These are phyloP conservation scores for Eucalyptus camaldulensis DNA, from an alignment of 345 rosid genomes.

Conservation along the genomic window DNA sequence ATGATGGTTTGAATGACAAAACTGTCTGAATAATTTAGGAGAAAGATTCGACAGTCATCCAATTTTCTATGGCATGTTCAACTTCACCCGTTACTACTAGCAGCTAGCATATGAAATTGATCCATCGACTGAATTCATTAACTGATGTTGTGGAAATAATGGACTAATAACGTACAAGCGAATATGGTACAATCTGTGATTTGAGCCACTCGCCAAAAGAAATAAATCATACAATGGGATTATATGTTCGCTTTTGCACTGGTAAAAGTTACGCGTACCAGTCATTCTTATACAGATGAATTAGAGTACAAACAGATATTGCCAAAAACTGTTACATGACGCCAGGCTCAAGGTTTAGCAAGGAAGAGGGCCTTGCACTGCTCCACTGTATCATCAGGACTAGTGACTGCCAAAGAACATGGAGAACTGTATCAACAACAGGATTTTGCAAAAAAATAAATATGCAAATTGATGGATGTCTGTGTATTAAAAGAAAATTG, in stretches of 20 bases:
- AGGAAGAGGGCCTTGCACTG: constrained; percentile 34
- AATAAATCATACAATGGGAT: not conserved
- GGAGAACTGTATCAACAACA: not conserved
- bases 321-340: not conserved
- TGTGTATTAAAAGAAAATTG: not conserved
- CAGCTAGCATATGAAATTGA: not conserved
- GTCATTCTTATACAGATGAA: not conserved
- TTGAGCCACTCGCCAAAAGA: not conserved
- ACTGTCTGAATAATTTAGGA: not conserved
- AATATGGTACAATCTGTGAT: not conserved
- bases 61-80: not conserved
- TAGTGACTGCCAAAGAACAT: constrained; percentile 49
- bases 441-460: not conserved
- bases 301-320: not conserved
- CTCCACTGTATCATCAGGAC: constrained; percentile 61
- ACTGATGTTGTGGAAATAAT: not conserved
- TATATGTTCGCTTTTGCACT: not conserved
- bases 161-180: not conserved
- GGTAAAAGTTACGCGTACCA: not conserved
- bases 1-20: not conserved
- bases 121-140: not conserved
- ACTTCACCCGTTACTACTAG: not conserved
- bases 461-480: not conserved
- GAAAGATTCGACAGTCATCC: not conserved
- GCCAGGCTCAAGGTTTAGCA: not conserved